These are phyloP conservation scores for Mycena crocata DNA, from an alignment of 768 basidiomycete genomes.

Conservation along the genomic window DNA sequence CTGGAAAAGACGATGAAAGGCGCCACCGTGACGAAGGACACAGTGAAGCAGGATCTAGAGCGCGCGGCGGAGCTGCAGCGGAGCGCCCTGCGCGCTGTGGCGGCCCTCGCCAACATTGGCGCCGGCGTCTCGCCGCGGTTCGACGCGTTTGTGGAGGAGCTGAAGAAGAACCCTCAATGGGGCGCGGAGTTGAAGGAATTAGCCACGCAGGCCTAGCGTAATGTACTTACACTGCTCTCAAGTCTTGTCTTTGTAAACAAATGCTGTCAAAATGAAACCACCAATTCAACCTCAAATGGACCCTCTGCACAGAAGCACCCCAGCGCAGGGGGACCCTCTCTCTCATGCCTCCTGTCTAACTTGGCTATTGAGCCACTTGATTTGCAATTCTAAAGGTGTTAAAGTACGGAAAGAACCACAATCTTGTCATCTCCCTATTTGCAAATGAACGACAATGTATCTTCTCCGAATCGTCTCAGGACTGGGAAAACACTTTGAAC, in stretches of 20 bases:
- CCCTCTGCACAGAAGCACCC: no score
- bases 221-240: neutral
- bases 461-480: no score
- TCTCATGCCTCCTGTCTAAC: no score
- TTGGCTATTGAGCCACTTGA: no score
- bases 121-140: slow-evolving; percentile 76
- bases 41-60: slow-evolving; percentile 93
- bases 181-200: slow-evolving; percentile 77
- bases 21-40: slow-evolving; percentile 90
- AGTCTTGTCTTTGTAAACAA: neutral
- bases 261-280: slow-evolving; percentile 8
- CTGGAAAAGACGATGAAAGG: slow-evolving; percentile 93
- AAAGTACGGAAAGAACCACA: no score
- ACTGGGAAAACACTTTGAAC: no score
- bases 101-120: slow-evolving; percentile 84
- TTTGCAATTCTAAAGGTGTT: no score
- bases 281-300: no score
- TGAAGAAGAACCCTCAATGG: slow-evolving; percentile 76
- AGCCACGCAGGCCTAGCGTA: slow-evolving; percentile 29
- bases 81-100: slow-evolving; percentile 89
- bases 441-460: no score
- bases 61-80: slow-evolving; percentile 91
- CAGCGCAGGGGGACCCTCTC: no score
- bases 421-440: no score
- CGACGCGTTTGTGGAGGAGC: slow-evolving; percentile 81